Base-by-base conservation (phyloP, 2,329 filamentous ascomycete species). In the Epichloe aotearoae region DNA sequence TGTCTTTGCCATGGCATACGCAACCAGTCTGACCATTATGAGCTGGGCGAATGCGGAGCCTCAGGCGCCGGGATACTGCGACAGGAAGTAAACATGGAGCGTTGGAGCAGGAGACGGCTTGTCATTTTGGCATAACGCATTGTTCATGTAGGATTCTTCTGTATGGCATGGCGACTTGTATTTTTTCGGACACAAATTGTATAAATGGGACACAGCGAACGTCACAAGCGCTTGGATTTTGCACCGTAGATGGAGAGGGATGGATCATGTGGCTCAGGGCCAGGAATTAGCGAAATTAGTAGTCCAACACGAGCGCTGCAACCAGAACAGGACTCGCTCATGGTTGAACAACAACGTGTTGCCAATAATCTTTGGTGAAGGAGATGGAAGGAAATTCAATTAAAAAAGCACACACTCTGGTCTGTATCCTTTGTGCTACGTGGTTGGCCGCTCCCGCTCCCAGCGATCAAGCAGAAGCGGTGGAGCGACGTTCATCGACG, bases 1-100 rank as follows among this genome's bases (percentile, higher is more conserved):
- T 7, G 70, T 90, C 49, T 67, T 89, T 17, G 88, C 88, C 59
- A 98, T 97, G 86, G 79, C 79, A 5, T 98, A 98, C 66, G 95
- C 93, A 0, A 97, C 93, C 0, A 75, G 77, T 37, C 72, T 97
- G 60, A 98, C 93, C 1, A 72, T 96, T 46, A 77, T 84, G 63
- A 94, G 86, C 66, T 98, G 93, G 94, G 80, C 86, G 6, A 75
- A 73, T 47, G 80, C 81, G 4, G 68, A 67, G 14, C 69, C 72
- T 14, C 64, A 63, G 52, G 59, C 66, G 7, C 77, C 77, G 0
- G 74, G 74, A 50, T 80, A 81, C 61, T 82, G 78, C 55, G 76
- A 80, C 50, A 65, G 64, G 50, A 67, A 56, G 45, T 58, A 58
- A 42, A 30, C 12, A 19, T 10, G 17, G 23, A 37, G 19, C n/a